Evolutionary conservation across 2,329 filamentous ascomycete species (phyloP), one percentile per base, ranked within the genome.

Genomic region (Cladophialophora bantiana): DNA sequence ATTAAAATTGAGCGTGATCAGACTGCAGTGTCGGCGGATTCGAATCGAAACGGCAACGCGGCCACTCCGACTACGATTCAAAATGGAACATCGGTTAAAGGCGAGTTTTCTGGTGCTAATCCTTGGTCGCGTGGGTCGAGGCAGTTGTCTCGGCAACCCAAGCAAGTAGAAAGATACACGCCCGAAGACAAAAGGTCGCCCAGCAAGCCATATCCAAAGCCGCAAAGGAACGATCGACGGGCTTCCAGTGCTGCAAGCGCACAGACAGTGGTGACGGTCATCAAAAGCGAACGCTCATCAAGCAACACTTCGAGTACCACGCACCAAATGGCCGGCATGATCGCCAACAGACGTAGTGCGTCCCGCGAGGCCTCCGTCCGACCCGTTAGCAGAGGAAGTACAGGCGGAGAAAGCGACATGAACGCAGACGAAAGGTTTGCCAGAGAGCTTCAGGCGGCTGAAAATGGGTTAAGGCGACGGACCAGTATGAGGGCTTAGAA

Each of bases 131-230:
- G n/a, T 75, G 80, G 10, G 77, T 82, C 80, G 48, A 77, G 79
- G 10, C 79, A 81, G 55, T 81, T 79, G 7, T 82, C 81, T 35
- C 79, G 79, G 48, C 81, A 82, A 68, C 77, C 80, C 31, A 78
- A 79, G 59, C 75, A 78, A 62, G 72, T 77, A 42, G 79, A 81
- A 42, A 73, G 79, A 18, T 80, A 79, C 64, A 74, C 76, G 18
- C 75, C 78, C 4, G 79, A 81, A 36, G 66, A 67, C n/a, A 62
- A 62, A 26, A 62, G 64, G 54, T 62, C 70, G 26, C 68, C 70
- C 7, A 67, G 48, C 53, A 71, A 70, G 31, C 12, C 59, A 13
- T 40, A 54, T 35, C 56, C 68, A 13, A 68, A 68, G 42, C 34
- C 61, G 7, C 56, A 59, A 26, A 48, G 55, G 40, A 64, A 20